A percentile compares a stretch with the other conserved stretches of the same genome.
Conservation (phyloP, 1,284 basidiomycete genomes). For the Porphyrellus sp. region DNA sequence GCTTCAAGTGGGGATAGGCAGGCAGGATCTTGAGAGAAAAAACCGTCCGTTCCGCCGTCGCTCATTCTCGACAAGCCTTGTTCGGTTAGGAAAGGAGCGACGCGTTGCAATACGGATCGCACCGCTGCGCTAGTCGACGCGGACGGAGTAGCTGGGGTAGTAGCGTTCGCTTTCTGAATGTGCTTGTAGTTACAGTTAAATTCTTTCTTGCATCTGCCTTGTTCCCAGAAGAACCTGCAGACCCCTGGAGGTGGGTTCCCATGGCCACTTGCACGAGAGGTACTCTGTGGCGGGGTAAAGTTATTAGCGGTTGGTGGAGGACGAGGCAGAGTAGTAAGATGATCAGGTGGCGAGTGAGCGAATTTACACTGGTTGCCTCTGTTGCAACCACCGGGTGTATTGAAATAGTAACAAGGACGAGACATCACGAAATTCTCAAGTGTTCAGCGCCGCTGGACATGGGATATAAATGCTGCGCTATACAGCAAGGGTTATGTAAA, state of each 20-base stretch:
- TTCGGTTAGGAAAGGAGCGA: slow-evolving; percentile 47
- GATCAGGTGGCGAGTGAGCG: slow-evolving; percentile 17
- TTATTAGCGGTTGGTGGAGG: slow-evolving; percentile 9
- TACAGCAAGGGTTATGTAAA: too few relatives aligned
- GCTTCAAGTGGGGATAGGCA: slow-evolving; percentile 46
- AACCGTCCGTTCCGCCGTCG: slow-evolving; percentile 37
- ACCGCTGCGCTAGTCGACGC: slow-evolving; percentile 1
- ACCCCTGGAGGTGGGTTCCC: slow-evolving; percentile 26
- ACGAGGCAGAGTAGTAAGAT: background rate
- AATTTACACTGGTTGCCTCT: slow-evolving; percentile 38
- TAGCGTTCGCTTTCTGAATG: slow-evolving; percentile 20
- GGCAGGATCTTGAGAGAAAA: slow-evolving; percentile 30
- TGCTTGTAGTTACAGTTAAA: slow-evolving; percentile 52
- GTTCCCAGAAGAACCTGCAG: slow-evolving; percentile 53
- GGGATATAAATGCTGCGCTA: too few relatives aligned
- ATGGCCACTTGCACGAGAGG: slow-evolving; percentile 9
- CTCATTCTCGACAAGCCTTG: slow-evolving; percentile 46
- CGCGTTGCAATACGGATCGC: slow-evolving; percentile 20
- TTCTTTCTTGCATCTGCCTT: slow-evolving; percentile 46
- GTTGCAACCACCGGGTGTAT: slow-evolving; percentile 41
- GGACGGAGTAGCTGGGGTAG: background rate
- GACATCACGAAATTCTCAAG: slow-evolving; percentile 25
- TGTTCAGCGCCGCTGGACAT: too few relatives aligned
- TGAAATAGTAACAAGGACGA: slow-evolving; percentile 40
- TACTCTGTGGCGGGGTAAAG: slow-evolving; percentile 2